A percentile compares a stretch with the other conserved stretches of the same genome.
Conservation (phyloP, 371 early-diverging fungal genomes). For the Zychaea mexicana region DNA sequence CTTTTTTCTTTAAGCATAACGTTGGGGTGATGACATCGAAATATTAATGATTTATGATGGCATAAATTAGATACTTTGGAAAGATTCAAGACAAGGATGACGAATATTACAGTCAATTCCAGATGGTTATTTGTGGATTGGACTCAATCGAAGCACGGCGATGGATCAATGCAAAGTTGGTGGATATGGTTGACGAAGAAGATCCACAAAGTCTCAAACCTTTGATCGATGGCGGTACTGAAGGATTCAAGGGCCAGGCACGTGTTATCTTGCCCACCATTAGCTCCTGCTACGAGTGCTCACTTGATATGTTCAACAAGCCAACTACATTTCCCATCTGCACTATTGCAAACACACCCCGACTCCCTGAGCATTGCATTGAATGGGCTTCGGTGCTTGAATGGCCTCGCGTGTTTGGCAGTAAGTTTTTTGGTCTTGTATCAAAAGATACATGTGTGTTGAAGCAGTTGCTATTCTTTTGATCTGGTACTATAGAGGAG, state of each 20-base stretch:
- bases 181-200: conserved; percentile 75
- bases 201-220: conserved; percentile 76
- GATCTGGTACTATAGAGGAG: conserved; percentile 35
- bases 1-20: no score
- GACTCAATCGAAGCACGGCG: conserved; percentile 95
- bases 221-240: conserved; percentile 96
- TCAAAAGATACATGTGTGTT: neutral
- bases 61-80: conserved; percentile 67
- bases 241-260: conserved; percentile 94
- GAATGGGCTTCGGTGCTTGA: conserved; percentile 97
- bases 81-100: conserved; percentile 95
- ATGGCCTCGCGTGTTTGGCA: conserved; percentile 85
- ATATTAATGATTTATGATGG: no score
- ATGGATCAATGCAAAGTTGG: conserved; percentile 93
- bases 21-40: no score
- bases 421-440: no score
- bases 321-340: conserved; percentile 97
- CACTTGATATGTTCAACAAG: conserved; percentile 77
- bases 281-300: conserved; percentile 86
- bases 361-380: conserved; percentile 96
- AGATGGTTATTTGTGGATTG: conserved; percentile 90
- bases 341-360: conserved; percentile 97
- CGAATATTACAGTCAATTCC: conserved; percentile 88
- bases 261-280: conserved; percentile 87
- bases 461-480: neutral